A percentile compares a stretch with the other conserved stretches of the same genome.
Conservation (phyloP, 2,329 filamentous ascomycete species). For the Pyricularia pennisetigena region DNA sequence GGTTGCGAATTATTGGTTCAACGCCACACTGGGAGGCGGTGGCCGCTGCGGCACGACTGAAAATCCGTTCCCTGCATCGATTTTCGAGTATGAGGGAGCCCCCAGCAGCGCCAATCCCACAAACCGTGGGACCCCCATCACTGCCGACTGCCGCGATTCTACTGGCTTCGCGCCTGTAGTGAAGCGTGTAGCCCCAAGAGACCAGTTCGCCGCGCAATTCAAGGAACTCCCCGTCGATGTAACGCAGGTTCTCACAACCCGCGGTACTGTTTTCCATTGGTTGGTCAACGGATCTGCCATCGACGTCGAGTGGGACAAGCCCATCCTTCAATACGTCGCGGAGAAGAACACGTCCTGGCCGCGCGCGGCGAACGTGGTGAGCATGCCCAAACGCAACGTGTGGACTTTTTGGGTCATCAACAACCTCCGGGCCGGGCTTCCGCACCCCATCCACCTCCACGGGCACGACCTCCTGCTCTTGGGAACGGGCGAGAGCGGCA, state of each 20-base stretch:
- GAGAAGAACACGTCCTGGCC: conserved; percentile 16
- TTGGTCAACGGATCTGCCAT: conserved; percentile 17
- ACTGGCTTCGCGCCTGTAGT: conserved; percentile 12
- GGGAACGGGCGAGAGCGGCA: conserved; percentile 13
- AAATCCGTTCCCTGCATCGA: conserved; percentile 21
- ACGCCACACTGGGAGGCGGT: conserved; percentile 11
- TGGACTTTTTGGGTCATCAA: conserved; percentile 24
- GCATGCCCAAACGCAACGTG: conserved; percentile 14
- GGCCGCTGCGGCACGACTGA: conserved; percentile 10
- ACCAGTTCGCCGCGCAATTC: conserved; percentile 9
- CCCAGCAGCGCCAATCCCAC: conserved; percentile 17
- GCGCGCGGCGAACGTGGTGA: conserved; percentile 3
- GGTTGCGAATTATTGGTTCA: conserved; percentile 12
- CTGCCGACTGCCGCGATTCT: conserved; percentile 12
- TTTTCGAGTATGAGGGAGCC: conserved; percentile 25
- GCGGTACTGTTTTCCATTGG: conserved; percentile 22
- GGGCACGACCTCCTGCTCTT: conserved; percentile 32
- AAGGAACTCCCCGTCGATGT: conserved; percentile 28
- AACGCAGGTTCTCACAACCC: conserved; percentile 23
- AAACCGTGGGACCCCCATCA: conserved; percentile 15
- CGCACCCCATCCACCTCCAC: conserved; percentile 32
- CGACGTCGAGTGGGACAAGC: conserved; percentile 23
- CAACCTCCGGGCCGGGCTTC: conserved; percentile 15
- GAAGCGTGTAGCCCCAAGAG: conserved; percentile 10
- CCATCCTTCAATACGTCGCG: conserved; percentile 21